A percentile compares a stretch with the other conserved stretches of the same genome.
Conservation (phyloP, 2,329 filamentous ascomycete species). For the Plenodomus tracheiphilus region DNA sequence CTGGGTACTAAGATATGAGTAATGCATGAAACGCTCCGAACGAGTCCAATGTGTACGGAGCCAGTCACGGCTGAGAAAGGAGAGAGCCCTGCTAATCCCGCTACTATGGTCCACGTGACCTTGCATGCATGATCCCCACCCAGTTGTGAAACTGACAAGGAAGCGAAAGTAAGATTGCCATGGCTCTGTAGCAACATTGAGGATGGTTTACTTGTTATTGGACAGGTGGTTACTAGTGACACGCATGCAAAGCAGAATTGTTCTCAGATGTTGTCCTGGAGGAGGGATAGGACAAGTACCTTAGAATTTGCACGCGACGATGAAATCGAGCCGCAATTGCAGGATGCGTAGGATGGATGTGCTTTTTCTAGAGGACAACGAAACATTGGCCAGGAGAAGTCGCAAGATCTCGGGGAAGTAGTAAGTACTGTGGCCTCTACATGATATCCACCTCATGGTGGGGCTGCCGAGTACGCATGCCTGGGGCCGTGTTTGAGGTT, state of each 20-base stretch:
- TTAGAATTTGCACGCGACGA: too few species aligned
- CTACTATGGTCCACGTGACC: neutral
- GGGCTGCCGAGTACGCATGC: neutral
- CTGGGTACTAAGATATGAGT: too few species aligned
- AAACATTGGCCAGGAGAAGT: neutral
- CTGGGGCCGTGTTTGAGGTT: slow-evolving; percentile 8
- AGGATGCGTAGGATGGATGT: neutral
- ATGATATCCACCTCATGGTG: neutral
- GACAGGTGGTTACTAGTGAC: neutral
- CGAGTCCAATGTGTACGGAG: too few species aligned
- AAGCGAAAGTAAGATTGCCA: neutral
- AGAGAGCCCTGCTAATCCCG: too few species aligned
- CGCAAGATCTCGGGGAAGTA: neutral
- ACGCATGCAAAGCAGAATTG: too few species aligned
- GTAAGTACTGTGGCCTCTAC: neutral
- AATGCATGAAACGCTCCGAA: too few species aligned
- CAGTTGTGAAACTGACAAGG: neutral
- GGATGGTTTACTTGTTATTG: neutral
- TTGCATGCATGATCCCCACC: neutral
- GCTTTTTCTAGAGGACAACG: neutral
- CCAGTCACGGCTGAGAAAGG: too few species aligned
- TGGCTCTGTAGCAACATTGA: neutral
- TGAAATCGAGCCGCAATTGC: too few species aligned
- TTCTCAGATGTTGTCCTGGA: neutral
- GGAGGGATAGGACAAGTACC: neutral